Percentiles rank a stretch among this genome's conserved stretches.
Conservation (phyloP, 2,329 filamentous ascomycete genomes). For the Teratosphaeria destructans region DNA sequence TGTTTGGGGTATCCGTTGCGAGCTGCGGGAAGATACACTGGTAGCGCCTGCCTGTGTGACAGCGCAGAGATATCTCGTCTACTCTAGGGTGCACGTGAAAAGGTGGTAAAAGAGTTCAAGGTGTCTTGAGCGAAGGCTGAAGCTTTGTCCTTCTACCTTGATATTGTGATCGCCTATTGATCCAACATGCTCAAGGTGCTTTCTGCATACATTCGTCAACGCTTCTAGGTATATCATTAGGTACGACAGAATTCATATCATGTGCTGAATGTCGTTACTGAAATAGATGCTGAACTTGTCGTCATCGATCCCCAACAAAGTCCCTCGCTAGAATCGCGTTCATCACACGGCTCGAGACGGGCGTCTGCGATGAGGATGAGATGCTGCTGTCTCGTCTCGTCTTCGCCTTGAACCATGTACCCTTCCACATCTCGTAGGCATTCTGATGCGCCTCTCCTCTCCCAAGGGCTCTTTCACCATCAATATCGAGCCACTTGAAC, state of each 20-base stretch:
- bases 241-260: not conserved
- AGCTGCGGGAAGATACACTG: not conserved
- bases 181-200: not conserved
- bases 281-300: not conserved
- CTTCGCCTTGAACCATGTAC: not conserved
- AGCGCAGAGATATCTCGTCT: not conserved
- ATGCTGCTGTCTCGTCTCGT: not conserved
- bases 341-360: not conserved
- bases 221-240: not conserved
- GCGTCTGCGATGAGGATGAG: not conserved
- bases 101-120: not conserved
- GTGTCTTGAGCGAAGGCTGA: not conserved
- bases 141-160: not conserved
- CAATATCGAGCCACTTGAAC: not conserved
- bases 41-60: not conserved
- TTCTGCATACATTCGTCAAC: not conserved
- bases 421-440: not conserved
- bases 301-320: not conserved
- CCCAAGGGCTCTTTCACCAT: not conserved
- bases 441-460: not conserved
- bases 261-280: not conserved
- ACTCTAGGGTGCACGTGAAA: not conserved
- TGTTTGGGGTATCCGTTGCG: not conserved
- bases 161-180: not conserved
- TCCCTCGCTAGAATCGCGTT: not conserved